phyloP scores from a whole-genome alignment of 2,329 filamentous ascomycete species.

The Aureobasidium sp. region DNA sequence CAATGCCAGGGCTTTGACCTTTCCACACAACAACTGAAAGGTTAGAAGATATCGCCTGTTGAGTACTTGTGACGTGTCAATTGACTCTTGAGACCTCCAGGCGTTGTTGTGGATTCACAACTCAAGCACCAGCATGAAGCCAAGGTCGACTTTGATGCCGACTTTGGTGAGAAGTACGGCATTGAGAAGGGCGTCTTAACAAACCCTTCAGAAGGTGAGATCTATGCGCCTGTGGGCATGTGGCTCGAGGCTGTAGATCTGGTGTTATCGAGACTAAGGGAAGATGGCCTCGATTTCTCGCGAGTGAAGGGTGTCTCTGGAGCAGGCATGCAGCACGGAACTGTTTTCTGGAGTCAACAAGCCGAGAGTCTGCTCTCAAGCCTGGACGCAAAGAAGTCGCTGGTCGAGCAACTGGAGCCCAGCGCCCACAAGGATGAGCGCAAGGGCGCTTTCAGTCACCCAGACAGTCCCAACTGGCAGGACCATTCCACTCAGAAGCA shows the following conservation, averaged over 20 bases:
- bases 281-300: constrained; percentile 63
- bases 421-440: constrained; percentile 30
- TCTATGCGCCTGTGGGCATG: constrained; percentile 86
- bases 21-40: constrained; percentile 94
- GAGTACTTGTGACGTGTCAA: not conserved
- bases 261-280: constrained; percentile 65
- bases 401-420: constrained; percentile 64
- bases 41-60: constrained; percentile 35
- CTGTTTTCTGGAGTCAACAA: constrained; percentile 78
- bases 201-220: constrained; percentile 76
- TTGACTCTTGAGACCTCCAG: constrained; percentile 36
- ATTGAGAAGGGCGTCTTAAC: constrained; percentile 82
- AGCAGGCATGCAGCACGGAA: constrained; percentile 95
- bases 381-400: constrained; percentile 53
- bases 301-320: constrained; percentile 77
- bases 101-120: constrained; percentile 74
- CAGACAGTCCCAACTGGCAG: constrained; percentile 94
- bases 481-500: constrained; percentile 90
- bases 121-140: constrained; percentile 75
- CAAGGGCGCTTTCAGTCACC: constrained; percentile 66
- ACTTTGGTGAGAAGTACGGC: constrained; percentile 59
- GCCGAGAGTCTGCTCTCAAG: constrained; percentile 58
- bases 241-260: constrained; percentile 91
- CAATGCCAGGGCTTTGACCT: constrained; percentile 68
- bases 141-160: constrained; percentile 91